Percentiles rank a stretch among this genome's conserved stretches.
Evolutionary conservation across 2,329 filamentous ascomycete species (phyloP).

Genomic region (Purpureocillium takamizusanense): DNA sequence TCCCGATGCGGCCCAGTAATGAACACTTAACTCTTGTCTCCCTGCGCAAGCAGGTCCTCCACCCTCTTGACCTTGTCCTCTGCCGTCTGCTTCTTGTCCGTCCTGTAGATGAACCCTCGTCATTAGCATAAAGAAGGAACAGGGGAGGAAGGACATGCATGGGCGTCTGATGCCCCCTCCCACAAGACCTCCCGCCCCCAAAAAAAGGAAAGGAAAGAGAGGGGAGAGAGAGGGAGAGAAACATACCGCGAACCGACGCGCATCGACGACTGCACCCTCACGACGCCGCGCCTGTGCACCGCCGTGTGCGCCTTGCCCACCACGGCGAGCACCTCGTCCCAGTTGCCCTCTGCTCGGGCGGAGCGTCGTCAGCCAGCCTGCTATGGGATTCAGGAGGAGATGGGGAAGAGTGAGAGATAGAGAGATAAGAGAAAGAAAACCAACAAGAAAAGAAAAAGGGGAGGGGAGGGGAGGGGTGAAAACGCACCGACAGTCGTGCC

Average conservation of each 20-base stretch:
- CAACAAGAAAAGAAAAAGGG: not conserved
- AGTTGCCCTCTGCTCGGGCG: constrained; percentile 64
- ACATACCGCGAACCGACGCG: constrained; percentile 68
- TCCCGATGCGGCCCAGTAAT: too few relatives aligned
- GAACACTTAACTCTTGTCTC: not conserved
- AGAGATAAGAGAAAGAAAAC: too few relatives aligned
- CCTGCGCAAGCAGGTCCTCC: constrained; percentile 35
- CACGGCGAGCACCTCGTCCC: constrained; percentile 78
- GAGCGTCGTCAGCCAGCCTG: not conserved
- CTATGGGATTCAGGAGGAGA: too few relatives aligned
- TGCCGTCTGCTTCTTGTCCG: constrained; percentile 76
- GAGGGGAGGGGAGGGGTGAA: constrained; percentile 3
- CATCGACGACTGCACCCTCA: constrained; percentile 83
- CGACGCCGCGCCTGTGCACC: constrained; percentile 67
- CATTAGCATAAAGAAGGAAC: constrained; percentile 3
- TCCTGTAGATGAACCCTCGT: constrained; percentile 46
- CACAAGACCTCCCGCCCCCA: too few relatives aligned
- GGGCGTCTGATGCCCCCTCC: too few relatives aligned
- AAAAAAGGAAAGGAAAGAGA: too few relatives aligned
- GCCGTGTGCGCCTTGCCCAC: constrained; percentile 80
- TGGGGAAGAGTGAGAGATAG: too few relatives aligned
- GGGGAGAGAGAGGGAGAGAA: not conserved
- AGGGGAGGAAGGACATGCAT: not conserved
- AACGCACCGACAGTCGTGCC: constrained; percentile 81
- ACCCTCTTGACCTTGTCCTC: constrained; percentile 68